These are phyloP conservation scores for Diaporthe longicolla DNA, from an alignment of 2,329 filamentous ascomycete species.

Conservation along the genomic window DNA sequence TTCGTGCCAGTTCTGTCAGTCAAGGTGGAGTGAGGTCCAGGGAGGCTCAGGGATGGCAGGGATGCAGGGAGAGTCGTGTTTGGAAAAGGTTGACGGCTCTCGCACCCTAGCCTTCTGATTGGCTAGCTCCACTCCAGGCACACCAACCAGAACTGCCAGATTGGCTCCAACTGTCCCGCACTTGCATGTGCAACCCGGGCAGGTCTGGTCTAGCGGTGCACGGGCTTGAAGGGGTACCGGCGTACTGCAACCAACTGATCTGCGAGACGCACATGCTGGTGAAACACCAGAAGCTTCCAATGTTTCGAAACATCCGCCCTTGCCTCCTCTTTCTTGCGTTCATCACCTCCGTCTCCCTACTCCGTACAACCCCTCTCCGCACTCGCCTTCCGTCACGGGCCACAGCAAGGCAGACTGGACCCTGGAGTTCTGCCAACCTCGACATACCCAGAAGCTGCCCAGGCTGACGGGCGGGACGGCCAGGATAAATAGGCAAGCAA, in stretches of 20 bases:
- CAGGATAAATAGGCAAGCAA: constrained; percentile 12
- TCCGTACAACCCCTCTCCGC: not conserved
- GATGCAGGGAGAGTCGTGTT: constrained; percentile 34
- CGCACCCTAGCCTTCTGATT: constrained; percentile 12
- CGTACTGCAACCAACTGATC: constrained; percentile 17
- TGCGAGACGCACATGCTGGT: constrained; percentile 11
- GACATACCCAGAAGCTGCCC: not conserved
- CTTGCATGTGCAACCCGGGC: no score
- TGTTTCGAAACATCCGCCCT: constrained; percentile 29
- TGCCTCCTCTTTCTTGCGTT: not conserved
- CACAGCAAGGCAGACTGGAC: not conserved
- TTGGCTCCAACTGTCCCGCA: not conserved
- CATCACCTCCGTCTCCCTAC: constrained; percentile 1
- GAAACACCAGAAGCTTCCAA: constrained; percentile 34
- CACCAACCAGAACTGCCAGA: not conserved
- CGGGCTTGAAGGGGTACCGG: no score
- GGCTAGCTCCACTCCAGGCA: not conserved
- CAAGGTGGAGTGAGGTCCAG: not conserved
- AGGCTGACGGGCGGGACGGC: constrained; percentile 2
- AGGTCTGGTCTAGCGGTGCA: no score
- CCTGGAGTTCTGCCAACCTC: not conserved
- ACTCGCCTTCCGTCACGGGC: not conserved
- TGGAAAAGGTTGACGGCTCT: constrained; percentile 40
- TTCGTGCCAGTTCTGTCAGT: no score
- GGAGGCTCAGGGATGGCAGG: not conserved